Evolutionary conservation across 345 rosid species (phyloP), one percentile per base, ranked within the genome.

Genomic region (Gossypium longicalyx): DNA sequence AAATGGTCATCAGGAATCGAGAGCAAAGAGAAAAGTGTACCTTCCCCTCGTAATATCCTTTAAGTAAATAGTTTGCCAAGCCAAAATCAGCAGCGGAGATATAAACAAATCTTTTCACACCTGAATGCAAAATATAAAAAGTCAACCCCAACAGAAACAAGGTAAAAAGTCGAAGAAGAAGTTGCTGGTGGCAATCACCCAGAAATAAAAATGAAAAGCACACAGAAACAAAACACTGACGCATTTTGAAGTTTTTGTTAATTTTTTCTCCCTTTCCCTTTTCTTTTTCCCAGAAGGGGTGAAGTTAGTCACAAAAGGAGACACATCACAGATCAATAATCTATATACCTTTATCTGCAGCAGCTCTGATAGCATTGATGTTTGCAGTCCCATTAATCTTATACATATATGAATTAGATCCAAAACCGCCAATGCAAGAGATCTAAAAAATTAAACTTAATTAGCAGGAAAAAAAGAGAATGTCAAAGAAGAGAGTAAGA

Each of bases 21-120:
- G 1, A 9, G 58, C 15, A 13, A 59, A 7, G n/a, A 60, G 23
- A 41, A 45, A 71, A 72, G 49, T 85, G 29, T 86, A 92, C 98
- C 99, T 90, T 95, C 74, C 97, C 99, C 81, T 93, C 99, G 15
- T 88, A 93, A 80, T 91, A 95, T 79, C 99, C 99, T 68, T 73
- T 81, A 81, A 93, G 81, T 38, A 95, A 54, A 85, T 89, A 88
- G 76, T 93, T 95, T 56, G 77, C 97, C 78, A 90, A 41, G 22
- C 99, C 98, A 74, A 91, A 91, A 82, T 90, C 94, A 72, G 99
- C 98, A 69, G 98, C 97, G 59, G 99, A 95, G 16, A 95, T 90
- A 78, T 89, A 95, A 68, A 90, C 89, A 80, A 89, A 93, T 85
- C 93, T 86, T 83, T 90, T 93, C 43, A 93, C 93, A 80, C 97